Base-by-base conservation (phyloP, 2,329 filamentous ascomycete species). In the Myriosclerotinia curreyana region DNA sequence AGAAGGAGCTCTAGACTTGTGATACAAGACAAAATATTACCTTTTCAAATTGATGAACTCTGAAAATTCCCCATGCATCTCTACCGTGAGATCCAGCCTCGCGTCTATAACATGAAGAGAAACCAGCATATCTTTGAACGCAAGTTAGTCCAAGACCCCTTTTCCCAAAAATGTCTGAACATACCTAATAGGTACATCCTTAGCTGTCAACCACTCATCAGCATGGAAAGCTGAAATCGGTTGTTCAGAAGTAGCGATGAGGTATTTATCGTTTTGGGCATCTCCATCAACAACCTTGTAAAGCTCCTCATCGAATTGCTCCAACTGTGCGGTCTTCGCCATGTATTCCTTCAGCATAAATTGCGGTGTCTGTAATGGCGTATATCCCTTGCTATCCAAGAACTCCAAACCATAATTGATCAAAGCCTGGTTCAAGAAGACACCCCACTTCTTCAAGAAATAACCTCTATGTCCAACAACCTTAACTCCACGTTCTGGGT, bases 31-130 rank as follows among this genome's bases (percentile, higher is more conserved):
- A n/a, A 34, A 34, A 20, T 72, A 68, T 68, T 68, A 86, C 88
- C 84, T 96, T 97, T 77, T 98, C 94, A 74, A 98, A 99, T 77
- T 99, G 94, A 77, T 99, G 95, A 36, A 98, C 93, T 69, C 95
- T 89, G 84, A 97, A 99, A 67, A 98, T 92, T 64, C 95, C 95
- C 95, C 95, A 99, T 1, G 94, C 94, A 76, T 99, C 92, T 75
- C 92, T 90, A 38, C 92, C 89, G 74, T 95, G 94, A 25, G 91
- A 88, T 62, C 95, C 95, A 49, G 95, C 95, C 77, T 99, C 95
- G 79, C 96, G 93, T 71, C 95, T 86, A 82, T 96, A 99, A 78
- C 93, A 97, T 38, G 94, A 96, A 71, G 88, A 93, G 81, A 94
- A 97, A 9, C 95, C 95, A 51, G 92, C 90, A 74, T 91, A 91